Evolutionary conservation across 495 filamentous ascomycete species (phyloP), one percentile per base, ranked within the genome.

Genomic region (Cairneyella variabilis): DNA sequence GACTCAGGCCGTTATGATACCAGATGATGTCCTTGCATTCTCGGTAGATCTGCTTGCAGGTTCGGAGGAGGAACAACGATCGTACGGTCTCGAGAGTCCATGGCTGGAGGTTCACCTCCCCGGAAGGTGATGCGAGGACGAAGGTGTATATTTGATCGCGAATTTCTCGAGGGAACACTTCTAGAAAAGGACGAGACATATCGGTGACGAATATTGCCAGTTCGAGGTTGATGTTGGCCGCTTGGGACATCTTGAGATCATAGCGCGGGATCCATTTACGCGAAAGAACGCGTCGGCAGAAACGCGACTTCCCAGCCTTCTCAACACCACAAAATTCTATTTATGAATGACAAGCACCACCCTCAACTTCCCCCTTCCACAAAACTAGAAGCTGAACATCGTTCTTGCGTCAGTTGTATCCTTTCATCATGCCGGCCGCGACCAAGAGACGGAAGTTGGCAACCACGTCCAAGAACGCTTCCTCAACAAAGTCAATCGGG

Each of bases 21-120:
- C 60, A 63, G 9, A 63, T 59, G 3, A 59, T 59, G 8, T 63
- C 60, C 30, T 63, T 63, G 40, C 60, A 63, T 51, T 63, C 60
- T 16, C 56, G 14, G 11, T 53, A 53, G 9, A 63, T 48, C 37
- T 59, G 60, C 26, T 52, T 56, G 46, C 56, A 63, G 10, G 56
- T 59, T 28, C 60, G 56, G 6, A 63, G 49, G 20, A 63, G 21
- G 1, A 51, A 56, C 14, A 63, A 50, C n/a, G 60, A 63, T 0
- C 46, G 36, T n/a, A 56, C 53, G 21, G 59, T 44, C 16, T 63
- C 60, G 9, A 63, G n/a, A 8, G 48, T 57, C 56, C 56, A 63
- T 5, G 60, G 60, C 3, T 52, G 54, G 6, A 63, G 50, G 3
- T 43, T 57, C n/a, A 57, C 56, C 22, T 8, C 7, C 23, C 53